A percentile compares a stretch with the other conserved stretches of the same genome.
phyloP scores from a whole-genome alignment of 2,329 filamentous ascomycete genomes.

The Fusarium continuum region DNA sequence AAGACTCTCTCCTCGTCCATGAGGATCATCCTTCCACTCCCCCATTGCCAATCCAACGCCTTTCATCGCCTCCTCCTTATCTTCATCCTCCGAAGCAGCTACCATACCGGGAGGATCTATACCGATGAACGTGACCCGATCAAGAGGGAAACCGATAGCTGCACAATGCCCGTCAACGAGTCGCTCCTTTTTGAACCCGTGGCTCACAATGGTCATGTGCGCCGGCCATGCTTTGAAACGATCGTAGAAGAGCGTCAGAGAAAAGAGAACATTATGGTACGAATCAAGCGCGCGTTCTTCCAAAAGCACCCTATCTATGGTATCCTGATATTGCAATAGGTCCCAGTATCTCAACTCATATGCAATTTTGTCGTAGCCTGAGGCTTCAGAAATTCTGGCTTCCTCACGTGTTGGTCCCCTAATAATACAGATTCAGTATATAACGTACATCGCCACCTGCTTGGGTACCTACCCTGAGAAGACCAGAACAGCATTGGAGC shows the following conservation, averaged over 20 bases:
- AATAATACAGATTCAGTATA: not conserved
- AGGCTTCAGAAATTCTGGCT: conserved; percentile 66
- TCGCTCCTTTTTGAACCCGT: conserved; percentile 72
- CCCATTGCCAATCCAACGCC: conserved; percentile 55
- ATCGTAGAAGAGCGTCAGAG: conserved; percentile 62
- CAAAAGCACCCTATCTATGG: conserved; percentile 54
- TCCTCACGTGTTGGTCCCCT: conserved; percentile 71
- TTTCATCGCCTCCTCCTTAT: conserved; percentile 52
- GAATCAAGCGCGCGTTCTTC: conserved; percentile 84
- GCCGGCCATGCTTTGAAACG: conserved; percentile 61
- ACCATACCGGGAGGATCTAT: conserved; percentile 68
- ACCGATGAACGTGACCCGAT: conserved; percentile 63
- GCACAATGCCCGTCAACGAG: conserved; percentile 71
- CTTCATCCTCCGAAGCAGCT: conserved; percentile 35
- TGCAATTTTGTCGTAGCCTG: conserved; percentile 68
- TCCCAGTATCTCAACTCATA: conserved; percentile 58
- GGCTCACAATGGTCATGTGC: conserved; percentile 70
- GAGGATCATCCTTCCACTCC: conserved; percentile 63
- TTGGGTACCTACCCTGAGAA: conserved; percentile 72
- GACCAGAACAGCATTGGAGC: conserved; percentile 61
- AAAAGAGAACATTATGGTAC: conserved; percentile 85
- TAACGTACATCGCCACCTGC: fast-evolving
- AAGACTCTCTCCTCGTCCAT: conserved; percentile 57
- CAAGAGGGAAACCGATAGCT: conserved; percentile 65
- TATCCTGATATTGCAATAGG: conserved; percentile 42